Percentiles rank a stretch among this genome's conserved stretches.
Evolutionary conservation across 2,329 filamentous ascomycete genomes (phyloP).

Genomic region (Chalaropsis ovoidea): DNA sequence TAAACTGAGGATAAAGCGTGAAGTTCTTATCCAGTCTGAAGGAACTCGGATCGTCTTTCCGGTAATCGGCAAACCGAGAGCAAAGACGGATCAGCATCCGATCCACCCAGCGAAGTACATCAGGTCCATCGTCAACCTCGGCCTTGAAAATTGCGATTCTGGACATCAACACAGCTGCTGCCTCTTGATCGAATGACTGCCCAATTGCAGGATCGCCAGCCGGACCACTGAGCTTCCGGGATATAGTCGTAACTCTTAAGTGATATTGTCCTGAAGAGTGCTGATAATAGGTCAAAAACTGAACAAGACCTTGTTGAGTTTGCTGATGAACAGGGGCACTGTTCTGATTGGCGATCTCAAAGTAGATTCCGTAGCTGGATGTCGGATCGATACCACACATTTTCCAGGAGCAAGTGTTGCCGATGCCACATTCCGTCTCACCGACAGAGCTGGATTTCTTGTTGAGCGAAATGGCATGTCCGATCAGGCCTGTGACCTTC

Average conservation of each 20-base stretch:
- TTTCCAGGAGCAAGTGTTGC: conserved; percentile 98
- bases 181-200: conserved; percentile 96
- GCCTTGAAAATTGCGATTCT: conserved; percentile 98
- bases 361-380: conserved; percentile 91
- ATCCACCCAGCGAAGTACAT: conserved; percentile 95
- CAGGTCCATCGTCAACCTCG: conserved; percentile 95
- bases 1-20: conserved; percentile 96
- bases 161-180: conserved; percentile 96
- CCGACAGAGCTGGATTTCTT: conserved; percentile 96
- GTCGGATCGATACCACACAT: conserved; percentile 97
- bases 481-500: conserved; percentile 94
- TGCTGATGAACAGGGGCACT: conserved; percentile 74
- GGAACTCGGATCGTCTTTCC: conserved; percentile 94
- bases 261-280: conserved; percentile 95
- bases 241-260: conserved; percentile 86
- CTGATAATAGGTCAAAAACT: conserved; percentile 97
- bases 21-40: conserved; percentile 99
- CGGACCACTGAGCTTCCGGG: conserved; percentile 81
- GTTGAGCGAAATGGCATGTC: conserved; percentile 91
- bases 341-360: conserved; percentile 91
- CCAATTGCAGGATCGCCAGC: conserved; percentile 90
- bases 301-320: conserved; percentile 88
- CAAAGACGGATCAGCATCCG: conserved; percentile 95
- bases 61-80: conserved; percentile 92
- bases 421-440: conserved; percentile 95